phyloP scores from a whole-genome alignment of 371 early-diverging fungal species.

The Circinella minor region DNA sequence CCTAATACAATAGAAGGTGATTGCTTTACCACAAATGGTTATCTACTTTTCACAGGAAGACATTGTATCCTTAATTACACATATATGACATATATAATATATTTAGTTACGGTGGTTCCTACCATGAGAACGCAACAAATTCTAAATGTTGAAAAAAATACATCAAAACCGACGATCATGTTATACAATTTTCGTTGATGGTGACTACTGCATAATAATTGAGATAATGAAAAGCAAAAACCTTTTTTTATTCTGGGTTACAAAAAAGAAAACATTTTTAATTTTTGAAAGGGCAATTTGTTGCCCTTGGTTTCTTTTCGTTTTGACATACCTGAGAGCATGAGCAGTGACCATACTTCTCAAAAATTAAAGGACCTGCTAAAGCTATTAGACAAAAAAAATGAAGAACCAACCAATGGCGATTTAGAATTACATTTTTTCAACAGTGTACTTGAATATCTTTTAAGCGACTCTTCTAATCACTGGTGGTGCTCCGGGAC shows the following conservation, averaged over 20 bases:
- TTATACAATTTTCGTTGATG: too few relatives aligned
- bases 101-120: too few relatives aligned
- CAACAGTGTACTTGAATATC: slow-evolving; percentile 39
- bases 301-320: background rate
- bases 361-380: slow-evolving; percentile 1
- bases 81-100: too few relatives aligned
- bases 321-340: background rate
- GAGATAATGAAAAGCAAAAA: too few relatives aligned
- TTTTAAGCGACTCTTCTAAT: slow-evolving; percentile 28
- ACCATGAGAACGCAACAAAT: too few relatives aligned
- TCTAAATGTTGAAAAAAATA: too few relatives aligned
- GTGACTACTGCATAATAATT: too few relatives aligned
- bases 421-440: slow-evolving; percentile 44
- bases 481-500: slow-evolving; percentile 53
- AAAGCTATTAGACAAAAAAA: slow-evolving; percentile 20
- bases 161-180: too few relatives aligned
- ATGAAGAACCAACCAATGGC: slow-evolving; percentile 22
- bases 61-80: too few relatives aligned
- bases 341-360: background rate
- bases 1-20: too few relatives aligned
- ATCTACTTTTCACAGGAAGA: too few relatives aligned
- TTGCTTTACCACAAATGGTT: too few relatives aligned
- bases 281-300: background rate
- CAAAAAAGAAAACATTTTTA: background rate
- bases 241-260: background rate